A percentile compares a stretch with the other conserved stretches of the same genome.
Conservation (phyloP, 352 stramenopile genomes). For the Globisporangium abappressorium region DNA sequence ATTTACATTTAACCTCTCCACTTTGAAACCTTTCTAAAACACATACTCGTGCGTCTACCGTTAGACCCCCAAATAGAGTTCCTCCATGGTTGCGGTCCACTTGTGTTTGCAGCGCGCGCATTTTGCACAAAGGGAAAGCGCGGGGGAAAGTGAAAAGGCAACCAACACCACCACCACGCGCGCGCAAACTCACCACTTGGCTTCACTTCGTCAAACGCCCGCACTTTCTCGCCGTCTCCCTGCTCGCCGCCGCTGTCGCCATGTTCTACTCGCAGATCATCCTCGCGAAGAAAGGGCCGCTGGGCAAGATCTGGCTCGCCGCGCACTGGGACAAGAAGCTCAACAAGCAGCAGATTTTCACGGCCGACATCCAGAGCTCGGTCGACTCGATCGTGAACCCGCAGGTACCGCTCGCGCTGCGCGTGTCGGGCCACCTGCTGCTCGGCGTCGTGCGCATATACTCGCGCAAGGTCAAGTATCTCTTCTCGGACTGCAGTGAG, state of each 20-base stretch:
- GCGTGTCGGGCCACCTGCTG: conserved; percentile 96
- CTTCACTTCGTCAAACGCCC: not conserved
- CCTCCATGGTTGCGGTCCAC: not conserved
- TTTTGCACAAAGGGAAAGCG: not conserved
- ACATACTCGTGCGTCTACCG: too few relatives aligned
- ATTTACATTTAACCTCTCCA: too few relatives aligned
- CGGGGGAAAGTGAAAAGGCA: not conserved
- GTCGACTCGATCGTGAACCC: conserved; percentile 97
- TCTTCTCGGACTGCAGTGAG: conserved; percentile 98
- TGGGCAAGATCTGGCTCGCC: conserved; percentile 99
- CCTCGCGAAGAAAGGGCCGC: conserved; percentile 97
- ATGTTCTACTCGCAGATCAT: conserved; percentile 99
- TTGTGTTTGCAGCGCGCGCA: not conserved
- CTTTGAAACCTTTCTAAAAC: too few relatives aligned
- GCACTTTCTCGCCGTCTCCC: not conserved
- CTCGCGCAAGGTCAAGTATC: conserved; percentile 96
- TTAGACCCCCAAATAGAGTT: not conserved
- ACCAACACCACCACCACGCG: too few relatives aligned
- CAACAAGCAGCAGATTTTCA: conserved; percentile 97
- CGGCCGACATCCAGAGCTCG: conserved; percentile 95
- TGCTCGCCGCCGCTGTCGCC: not conserved
- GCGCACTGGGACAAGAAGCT: conserved; percentile 99
- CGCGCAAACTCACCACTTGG: not conserved
- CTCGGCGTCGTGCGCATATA: conserved; percentile 99
- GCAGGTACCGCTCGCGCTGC: conserved; percentile 94